Evolutionary conservation across 139 green algal genomes (phyloP).

Genomic region (Ostreobium quekettii): DNA sequence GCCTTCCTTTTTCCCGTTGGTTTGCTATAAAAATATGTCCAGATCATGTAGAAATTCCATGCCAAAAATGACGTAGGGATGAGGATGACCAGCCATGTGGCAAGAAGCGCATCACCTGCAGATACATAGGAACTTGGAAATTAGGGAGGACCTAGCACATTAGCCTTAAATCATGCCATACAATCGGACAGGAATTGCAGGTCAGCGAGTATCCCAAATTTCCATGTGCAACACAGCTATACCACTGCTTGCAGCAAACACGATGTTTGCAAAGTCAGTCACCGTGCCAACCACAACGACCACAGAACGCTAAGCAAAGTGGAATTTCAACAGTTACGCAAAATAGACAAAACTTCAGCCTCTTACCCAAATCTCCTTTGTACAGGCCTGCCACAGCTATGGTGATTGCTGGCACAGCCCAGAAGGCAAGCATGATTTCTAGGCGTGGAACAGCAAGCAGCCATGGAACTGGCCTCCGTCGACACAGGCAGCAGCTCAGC

Average conservation of each 20-base stretch:
- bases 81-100: slow-evolving; percentile 5
- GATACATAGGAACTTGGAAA: not conserved
- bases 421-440: slow-evolving; percentile 16
- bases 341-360: not conserved
- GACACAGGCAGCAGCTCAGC: not conserved
- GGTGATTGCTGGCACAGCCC: not conserved
- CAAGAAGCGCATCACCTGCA: not conserved
- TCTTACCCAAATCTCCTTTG: not conserved
- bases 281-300: no score
- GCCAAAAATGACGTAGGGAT: not conserved
- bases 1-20: not conserved
- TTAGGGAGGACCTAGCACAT: not conserved
- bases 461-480: not conserved
- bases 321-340: not conserved
- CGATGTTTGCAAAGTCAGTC: no score
- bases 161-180: not conserved
- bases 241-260: no score
- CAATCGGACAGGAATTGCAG: not conserved
- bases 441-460: slow-evolving; percentile 8
- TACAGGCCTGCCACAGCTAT: slow-evolving; percentile 7
- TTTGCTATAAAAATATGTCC: not conserved
- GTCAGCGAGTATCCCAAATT: no score
- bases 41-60: slow-evolving; percentile 17
- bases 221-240: no score
- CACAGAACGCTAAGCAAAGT: not conserved